Conservation (phyloP, 2,329 filamentous ascomycete genomes). For the Penicillium sp. region DNA sequence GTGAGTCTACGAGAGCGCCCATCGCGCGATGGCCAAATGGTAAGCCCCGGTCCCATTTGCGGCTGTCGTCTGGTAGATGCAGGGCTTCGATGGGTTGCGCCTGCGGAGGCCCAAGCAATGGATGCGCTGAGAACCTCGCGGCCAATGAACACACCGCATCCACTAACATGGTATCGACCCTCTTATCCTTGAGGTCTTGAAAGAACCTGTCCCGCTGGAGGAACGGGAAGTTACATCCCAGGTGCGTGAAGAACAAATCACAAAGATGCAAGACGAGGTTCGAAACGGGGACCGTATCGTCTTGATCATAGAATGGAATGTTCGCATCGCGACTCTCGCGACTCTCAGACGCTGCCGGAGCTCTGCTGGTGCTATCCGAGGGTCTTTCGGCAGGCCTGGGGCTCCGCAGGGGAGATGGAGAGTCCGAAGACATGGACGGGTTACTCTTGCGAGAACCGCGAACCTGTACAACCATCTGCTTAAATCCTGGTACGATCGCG, state of each 20-base stretch:
- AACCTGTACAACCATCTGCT: constrained; percentile 74
- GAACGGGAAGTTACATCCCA: constrained; percentile 87
- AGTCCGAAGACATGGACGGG: constrained; percentile 42
- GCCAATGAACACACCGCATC: constrained; percentile 82
- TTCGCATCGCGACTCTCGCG: constrained; percentile 38
- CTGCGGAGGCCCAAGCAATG: constrained; percentile 51
- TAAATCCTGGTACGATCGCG: constrained; percentile 87
- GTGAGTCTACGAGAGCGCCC: constrained; percentile 78
- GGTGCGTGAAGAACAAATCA: constrained; percentile 76
- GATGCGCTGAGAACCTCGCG: constrained; percentile 72
- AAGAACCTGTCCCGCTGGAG: constrained; percentile 72
- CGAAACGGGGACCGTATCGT: constrained; percentile 69
- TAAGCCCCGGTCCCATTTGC: constrained; percentile 69
- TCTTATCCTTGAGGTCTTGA: constrained; percentile 75
- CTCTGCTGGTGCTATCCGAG: constrained; percentile 20
- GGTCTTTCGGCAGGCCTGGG: constrained; percentile 32
- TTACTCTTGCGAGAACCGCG: constrained; percentile 55
- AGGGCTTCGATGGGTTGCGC: constrained; percentile 54
- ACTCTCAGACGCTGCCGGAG: constrained; percentile 25
- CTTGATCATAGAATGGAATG: constrained; percentile 75
- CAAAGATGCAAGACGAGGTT: constrained; percentile 75
- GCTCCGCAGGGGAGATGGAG: constrained; percentile 38
- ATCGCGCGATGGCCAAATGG: constrained; percentile 81
- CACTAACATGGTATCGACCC: constrained; percentile 79
- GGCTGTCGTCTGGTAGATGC: constrained; percentile 33